phyloP scores from a whole-genome alignment of 768 basidiomycete genomes.

The Suillus subalutaceus region DNA sequence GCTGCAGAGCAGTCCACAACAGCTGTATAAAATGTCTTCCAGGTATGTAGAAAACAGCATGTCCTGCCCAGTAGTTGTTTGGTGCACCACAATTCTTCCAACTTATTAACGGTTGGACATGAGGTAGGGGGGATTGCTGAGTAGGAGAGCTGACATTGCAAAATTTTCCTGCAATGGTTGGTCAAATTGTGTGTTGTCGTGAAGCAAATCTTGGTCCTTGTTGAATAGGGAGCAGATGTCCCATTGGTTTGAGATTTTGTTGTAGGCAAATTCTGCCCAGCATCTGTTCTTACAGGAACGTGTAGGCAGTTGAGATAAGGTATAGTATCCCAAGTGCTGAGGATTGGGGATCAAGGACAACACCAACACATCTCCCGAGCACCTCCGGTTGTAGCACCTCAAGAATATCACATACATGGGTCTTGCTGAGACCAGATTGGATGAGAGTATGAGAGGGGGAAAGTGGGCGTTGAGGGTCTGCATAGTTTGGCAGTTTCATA shows the following conservation, averaged over 20 bases:
- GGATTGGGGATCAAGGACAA: neutral
- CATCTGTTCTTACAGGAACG: neutral
- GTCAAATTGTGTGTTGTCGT: no score
- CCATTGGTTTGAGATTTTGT: neutral
- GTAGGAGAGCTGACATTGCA: no score
- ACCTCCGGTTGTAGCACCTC: neutral
- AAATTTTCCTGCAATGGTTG: no score
- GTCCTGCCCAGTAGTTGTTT: no score
- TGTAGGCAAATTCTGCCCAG: neutral
- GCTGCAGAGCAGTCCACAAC: no score
- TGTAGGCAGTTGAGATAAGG: neutral
- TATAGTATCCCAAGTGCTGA: neutral
- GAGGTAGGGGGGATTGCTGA: no score
- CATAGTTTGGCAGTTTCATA: neutral
- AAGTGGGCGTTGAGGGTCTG: neutral
- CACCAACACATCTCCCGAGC: neutral
- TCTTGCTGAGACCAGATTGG: neutral
- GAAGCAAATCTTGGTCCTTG: neutral
- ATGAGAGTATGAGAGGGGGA: neutral
- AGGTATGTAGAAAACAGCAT: no score
- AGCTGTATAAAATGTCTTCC: no score
- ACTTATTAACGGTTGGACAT: no score
- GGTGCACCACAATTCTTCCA: no score
- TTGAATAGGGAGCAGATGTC: neutral
- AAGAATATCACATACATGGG: neutral